Evolutionary conservation across 2,329 filamentous ascomycete species (phyloP).

Genomic region (Penicillium sp.): DNA sequence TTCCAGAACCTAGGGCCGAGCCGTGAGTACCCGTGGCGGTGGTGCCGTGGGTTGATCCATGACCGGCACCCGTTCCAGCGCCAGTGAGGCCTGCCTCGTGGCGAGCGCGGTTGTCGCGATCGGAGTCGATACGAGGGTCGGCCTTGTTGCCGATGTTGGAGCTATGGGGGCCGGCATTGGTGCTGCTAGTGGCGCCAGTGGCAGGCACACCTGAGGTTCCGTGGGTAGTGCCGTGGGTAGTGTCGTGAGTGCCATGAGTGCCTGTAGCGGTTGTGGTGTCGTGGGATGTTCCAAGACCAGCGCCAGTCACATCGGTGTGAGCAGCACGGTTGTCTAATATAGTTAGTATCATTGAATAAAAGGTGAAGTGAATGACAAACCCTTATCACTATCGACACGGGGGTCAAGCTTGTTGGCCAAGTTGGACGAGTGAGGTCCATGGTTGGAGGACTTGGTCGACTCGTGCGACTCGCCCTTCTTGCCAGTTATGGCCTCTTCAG

Average conservation of each 20-base stretch:
- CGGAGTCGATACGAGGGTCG: constrained; percentile 29
- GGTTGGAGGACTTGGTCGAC: constrained; percentile 10
- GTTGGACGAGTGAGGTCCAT: constrained; percentile 17
- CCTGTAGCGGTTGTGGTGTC: neutral
- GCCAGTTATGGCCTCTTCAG: constrained; percentile 42
- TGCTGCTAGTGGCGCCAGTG: constrained; percentile 2
- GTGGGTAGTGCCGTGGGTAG: neutral
- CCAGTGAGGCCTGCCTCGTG: neutral
- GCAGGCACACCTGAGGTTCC: neutral
- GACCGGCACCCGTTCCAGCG: neutral
- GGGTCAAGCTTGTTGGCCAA: constrained; percentile 21
- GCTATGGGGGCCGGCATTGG: constrained; percentile 12
- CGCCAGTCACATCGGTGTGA: neutral
- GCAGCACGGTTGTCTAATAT: constrained; percentile 7
- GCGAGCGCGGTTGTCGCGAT: constrained; percentile 2
- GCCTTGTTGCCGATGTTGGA: constrained; percentile 25
- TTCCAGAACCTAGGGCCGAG: neutral
- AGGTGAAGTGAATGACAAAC: constrained; percentile 4
- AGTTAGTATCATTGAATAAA: neutral
- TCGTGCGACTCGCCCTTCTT: constrained; percentile 22
- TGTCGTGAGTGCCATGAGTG: neutral
- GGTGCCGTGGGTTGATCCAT: neutral
- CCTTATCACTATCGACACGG: constrained; percentile 18
- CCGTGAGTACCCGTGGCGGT: neutral
- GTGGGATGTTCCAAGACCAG: neutral